These are phyloP conservation scores for Closterium sp. DNA, from an alignment of 139 green algal species.

Conservation along the genomic window DNA sequence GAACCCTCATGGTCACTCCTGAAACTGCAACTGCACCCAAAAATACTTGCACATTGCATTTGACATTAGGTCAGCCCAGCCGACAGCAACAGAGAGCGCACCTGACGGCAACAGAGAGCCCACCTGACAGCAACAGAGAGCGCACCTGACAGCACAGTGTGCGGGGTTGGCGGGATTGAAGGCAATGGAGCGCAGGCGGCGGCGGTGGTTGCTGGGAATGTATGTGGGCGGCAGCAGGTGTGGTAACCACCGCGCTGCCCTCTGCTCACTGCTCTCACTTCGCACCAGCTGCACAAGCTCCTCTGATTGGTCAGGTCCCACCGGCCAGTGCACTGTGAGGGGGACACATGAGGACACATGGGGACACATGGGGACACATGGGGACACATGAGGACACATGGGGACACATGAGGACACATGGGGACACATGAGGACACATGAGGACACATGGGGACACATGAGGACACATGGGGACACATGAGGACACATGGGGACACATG, in stretches of 20 bases:
- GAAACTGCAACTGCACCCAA: background rate
- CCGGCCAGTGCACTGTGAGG: background rate
- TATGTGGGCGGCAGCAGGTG: background rate
- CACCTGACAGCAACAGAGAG: background rate
- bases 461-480: too few species aligned
- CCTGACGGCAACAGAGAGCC: background rate
- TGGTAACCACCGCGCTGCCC: background rate
- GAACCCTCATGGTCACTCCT: background rate
- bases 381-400: too few species aligned
- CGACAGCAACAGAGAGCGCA: background rate
- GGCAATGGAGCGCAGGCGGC: constrained; percentile 24
- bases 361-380: too few species aligned
- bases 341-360: too few species aligned
- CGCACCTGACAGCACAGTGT: constrained; percentile 28
- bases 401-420: too few species aligned
- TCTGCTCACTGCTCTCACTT: background rate
- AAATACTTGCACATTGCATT: background rate
- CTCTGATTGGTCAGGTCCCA: background rate
- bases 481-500: too few species aligned
- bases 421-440: too few species aligned
- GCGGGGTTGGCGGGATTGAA: constrained; percentile 20
- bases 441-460: too few species aligned
- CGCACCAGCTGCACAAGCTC: background rate
- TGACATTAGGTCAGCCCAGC: background rate
- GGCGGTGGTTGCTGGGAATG: constrained; percentile 19